A percentile compares a stretch with the other conserved stretches of the same genome.
Conservation (phyloP, 345 rosid genomes). For the Barbarea vulgaris region DNA sequence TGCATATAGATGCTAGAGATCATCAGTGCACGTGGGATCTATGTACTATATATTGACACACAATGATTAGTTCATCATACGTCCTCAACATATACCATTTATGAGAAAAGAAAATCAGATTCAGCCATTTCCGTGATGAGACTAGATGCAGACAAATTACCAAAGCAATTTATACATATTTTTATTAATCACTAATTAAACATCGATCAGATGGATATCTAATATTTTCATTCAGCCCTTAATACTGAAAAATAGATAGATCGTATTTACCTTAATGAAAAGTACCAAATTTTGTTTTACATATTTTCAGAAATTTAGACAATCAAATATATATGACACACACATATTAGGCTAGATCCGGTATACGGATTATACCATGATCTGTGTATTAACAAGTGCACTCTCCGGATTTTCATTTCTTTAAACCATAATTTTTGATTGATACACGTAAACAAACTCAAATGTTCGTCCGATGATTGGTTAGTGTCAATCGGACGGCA, state of each 20-base stretch:
- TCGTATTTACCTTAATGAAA: background rate
- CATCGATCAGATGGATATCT: background rate
- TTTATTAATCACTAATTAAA: background rate
- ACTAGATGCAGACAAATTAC: background rate
- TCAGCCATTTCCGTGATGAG: background rate
- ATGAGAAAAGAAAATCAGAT: background rate
- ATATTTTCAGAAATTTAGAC: background rate
- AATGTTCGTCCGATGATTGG: conserved; percentile 8
- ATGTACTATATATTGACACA: background rate
- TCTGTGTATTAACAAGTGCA: background rate
- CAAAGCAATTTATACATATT: background rate
- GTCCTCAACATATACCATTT: background rate
- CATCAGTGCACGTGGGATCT: background rate
- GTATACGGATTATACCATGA: background rate
- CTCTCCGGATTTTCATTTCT: background rate
- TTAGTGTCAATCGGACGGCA: background rate
- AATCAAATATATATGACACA: background rate
- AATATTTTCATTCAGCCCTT: background rate
- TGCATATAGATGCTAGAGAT: background rate
- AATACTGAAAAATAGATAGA: background rate
- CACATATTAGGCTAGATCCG: conserved; percentile 4
- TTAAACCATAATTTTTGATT: background rate
- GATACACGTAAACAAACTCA: background rate
- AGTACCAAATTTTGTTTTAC: background rate
- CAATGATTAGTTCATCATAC: background rate